Evolutionary conservation across 352 stramenopile genomes (phyloP), one percentile per base, ranked within the genome.

Genomic region (Pythium monospermum): DNA sequence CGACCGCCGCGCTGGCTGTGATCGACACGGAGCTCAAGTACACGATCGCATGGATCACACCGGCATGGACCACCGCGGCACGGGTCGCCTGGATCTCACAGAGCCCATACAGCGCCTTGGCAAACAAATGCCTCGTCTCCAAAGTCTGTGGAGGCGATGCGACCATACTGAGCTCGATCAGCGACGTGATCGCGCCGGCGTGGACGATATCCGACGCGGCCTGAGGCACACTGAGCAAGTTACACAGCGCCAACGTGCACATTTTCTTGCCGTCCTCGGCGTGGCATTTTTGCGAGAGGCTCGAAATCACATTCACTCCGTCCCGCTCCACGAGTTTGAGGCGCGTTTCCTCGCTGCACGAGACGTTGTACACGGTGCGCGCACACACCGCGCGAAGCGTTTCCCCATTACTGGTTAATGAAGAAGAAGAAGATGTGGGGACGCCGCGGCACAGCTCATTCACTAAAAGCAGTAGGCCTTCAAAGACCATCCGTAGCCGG

Each of bases 191-290:
- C 1, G 79, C 82, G 6, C 82, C 82, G 12, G 75, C 69, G 10
- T 67, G 68, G 41, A 89, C 68, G 42, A 91, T 89, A 22, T 89
- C 76, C 0, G 75, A 62, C 5, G 77, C 76, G 15, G 77, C 78
- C 42, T 89, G 80, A 12, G 87, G 73, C 5, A 91, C 82, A 41
- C 67, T 85, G 4, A 93, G 54, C 41, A 93, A 47, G 45, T 91
- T 93, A 38, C 79, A 93, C 8, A 93, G 40, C 6, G 82, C 72
- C 4, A 93, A 49, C 0, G 79, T 93, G 49, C 75, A 87, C 76
- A 93, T 85, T 45, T 85, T 80, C 49, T 83, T 83, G 13, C 68
- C 71, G 11, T 90, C 62, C 4, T 63, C 49, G 39, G 64, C 63
- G 25, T 16, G 61, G 15, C 62, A 59, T 23, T 59, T 41, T 6